Percentiles rank a stretch among this genome's conserved stretches.
Conservation (phyloP, 2,329 filamentous ascomycete species). For the Exophiala sp. region DNA sequence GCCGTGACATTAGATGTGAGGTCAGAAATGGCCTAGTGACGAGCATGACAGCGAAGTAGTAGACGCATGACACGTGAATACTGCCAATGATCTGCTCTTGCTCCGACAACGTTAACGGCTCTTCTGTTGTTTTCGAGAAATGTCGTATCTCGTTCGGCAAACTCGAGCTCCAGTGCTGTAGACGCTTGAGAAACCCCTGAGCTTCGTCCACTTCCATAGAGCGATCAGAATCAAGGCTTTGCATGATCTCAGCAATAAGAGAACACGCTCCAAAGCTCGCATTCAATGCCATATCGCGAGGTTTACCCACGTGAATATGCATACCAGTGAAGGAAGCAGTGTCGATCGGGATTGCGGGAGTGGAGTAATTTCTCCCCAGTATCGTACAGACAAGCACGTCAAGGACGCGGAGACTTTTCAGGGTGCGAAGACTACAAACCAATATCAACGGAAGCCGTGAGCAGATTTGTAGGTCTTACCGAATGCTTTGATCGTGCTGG, state of each 20-base stretch:
- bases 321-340: conserved; percentile 26
- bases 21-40: conserved; percentile 57
- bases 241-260: conserved; percentile 47
- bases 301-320: conserved; percentile 25
- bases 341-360: conserved; percentile 32
- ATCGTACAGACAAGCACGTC: conserved; percentile 50
- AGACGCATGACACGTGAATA: conserved; percentile 55
- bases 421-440: conserved; percentile 38
- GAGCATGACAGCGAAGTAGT: conserved; percentile 58
- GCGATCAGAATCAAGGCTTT: conserved; percentile 42
- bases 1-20: conserved; percentile 40
- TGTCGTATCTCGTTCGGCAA: conserved; percentile 36
- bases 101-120: conserved; percentile 19
- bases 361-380: conserved; percentile 44
- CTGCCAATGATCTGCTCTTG: conserved; percentile 45
- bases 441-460: neutral
- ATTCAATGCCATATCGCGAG: conserved; percentile 28
- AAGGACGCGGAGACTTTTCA: conserved; percentile 48
- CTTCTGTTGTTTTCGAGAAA: conserved; percentile 30
- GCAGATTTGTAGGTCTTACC: conserved; percentile 5
- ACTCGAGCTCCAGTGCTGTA: conserved; percentile 46
- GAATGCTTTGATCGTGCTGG: conserved; percentile 8
- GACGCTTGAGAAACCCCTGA: conserved; percentile 41
- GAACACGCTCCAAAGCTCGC: conserved; percentile 32
- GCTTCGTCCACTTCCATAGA: conserved; percentile 34